Evolutionary conservation across 1,284 basidiomycete genomes (phyloP).

Genomic region (Inonotus hispidus): DNA sequence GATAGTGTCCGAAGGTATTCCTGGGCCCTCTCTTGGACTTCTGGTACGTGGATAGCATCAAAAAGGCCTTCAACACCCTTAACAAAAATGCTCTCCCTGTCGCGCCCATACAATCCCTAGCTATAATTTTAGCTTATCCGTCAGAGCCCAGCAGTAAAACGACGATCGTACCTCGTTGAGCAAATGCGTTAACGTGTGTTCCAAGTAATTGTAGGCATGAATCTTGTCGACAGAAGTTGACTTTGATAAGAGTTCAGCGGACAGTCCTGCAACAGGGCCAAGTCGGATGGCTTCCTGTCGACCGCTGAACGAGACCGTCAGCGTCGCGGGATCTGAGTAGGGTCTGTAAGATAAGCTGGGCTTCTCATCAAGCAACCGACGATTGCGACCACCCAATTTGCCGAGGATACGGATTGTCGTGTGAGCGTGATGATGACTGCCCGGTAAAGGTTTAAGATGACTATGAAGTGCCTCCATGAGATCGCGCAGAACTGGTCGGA

Average conservation of each 20-base stretch:
- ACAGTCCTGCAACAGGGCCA: constrained; percentile 67
- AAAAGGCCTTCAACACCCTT: constrained; percentile 73
- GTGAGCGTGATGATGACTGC: constrained; percentile 89
- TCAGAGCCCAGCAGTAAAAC: background rate
- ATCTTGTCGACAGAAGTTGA: constrained; percentile 58
- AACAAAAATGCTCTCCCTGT: constrained; percentile 71
- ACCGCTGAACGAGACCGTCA: constrained; percentile 73
- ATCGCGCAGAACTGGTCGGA: constrained; percentile 89
- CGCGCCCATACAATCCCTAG: constrained; percentile 68
- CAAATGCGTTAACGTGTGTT: constrained; percentile 67
- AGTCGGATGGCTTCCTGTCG: constrained; percentile 68
- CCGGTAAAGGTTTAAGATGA: constrained; percentile 87
- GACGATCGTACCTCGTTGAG: constrained; percentile 64
- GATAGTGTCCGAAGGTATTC: constrained; percentile 65
- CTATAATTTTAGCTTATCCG: background rate
- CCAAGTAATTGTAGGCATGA: constrained; percentile 77
- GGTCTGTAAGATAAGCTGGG: constrained; percentile 70
- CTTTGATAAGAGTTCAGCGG: constrained; percentile 61
- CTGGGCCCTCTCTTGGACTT: constrained; percentile 66
- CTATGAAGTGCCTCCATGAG: constrained; percentile 93
- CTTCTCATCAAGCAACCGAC: constrained; percentile 82
- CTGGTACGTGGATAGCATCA: constrained; percentile 69
- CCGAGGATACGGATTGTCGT: constrained; percentile 96
- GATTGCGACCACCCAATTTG: constrained; percentile 94
- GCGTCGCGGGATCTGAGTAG: constrained; percentile 62